A percentile compares a stretch with the other conserved stretches of the same genome.
These are phyloP conservation scores for Epipyxis sp. DNA, from an alignment of 108 stramenopile species.

Conservation along the genomic window DNA sequence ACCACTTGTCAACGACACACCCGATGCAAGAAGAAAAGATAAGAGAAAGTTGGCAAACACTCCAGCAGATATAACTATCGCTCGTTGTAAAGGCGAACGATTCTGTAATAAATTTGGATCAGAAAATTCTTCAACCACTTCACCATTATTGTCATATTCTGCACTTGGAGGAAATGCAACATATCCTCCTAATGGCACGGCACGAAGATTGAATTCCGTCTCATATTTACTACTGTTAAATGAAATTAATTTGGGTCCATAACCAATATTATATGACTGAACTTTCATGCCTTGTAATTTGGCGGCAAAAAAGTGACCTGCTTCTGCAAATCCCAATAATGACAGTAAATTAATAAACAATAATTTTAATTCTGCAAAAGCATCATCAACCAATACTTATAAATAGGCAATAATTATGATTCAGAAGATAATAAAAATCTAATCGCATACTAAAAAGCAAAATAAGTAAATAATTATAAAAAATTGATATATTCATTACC, in stretches of 20 bases:
- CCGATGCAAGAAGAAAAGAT: neutral
- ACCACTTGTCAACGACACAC: neutral
- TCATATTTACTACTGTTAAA: neutral
- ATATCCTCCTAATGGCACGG: neutral
- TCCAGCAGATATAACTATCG: neutral
- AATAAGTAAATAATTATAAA: no score
- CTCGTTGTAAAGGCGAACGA: neutral
- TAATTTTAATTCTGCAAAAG: no score
- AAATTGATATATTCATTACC: no score
- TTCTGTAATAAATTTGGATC: neutral
- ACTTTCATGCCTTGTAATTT: neutral
- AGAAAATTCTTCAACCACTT: neutral
- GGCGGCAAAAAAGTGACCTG: neutral
- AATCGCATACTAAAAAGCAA: no score
- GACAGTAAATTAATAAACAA: no score
- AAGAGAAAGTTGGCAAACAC: neutral
- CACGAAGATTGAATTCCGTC: neutral
- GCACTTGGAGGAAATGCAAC: neutral
- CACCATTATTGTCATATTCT: neutral
- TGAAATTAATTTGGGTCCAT: neutral
- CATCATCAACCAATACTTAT: no score
- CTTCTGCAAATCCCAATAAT: no score
- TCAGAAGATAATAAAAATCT: no score
- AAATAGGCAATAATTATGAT: no score
- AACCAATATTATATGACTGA: neutral